phyloP scores from a whole-genome alignment of 75 land plant genomes.

The Ceratopteris richardii region DNA sequence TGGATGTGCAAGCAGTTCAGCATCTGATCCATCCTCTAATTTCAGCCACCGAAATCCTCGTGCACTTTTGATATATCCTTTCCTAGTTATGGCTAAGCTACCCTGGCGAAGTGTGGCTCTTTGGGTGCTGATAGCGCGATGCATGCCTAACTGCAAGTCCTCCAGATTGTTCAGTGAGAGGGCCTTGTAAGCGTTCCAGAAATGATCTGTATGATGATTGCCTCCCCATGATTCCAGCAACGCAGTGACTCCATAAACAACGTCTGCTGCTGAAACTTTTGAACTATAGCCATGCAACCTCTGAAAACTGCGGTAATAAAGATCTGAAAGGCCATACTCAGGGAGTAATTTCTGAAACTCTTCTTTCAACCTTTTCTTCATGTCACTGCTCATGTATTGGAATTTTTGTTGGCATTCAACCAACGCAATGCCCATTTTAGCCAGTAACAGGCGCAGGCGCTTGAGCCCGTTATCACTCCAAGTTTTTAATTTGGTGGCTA shows the following conservation, averaged over 20 bases:
- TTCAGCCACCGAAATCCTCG: constrained; percentile 76
- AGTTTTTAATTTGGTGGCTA: constrained; percentile 86
- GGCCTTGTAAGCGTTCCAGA: constrained; percentile 64
- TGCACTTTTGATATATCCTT: constrained; percentile 67
- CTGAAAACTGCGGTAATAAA: constrained; percentile 78
- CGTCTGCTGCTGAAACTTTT: constrained; percentile 94
- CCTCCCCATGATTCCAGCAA: constrained; percentile 66
- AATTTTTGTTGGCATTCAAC: constrained; percentile 89
- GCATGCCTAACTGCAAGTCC: constrained; percentile 64
- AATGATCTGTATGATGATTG: constrained; percentile 28
- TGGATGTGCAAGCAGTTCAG: constrained; percentile 64
- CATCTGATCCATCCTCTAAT: constrained; percentile 66
- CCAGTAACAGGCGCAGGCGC: constrained; percentile 73
- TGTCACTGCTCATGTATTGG: constrained; percentile 80
- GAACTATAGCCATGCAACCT: constrained; percentile 71
- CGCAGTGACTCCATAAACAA: constrained; percentile 89
- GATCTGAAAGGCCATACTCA: constrained; percentile 68
- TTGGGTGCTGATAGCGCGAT: constrained; percentile 76
- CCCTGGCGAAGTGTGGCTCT: constrained; percentile 79
- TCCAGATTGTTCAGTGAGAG: constrained; percentile 56
- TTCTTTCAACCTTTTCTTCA: constrained; percentile 62
- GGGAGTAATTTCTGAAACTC: constrained; percentile 64
- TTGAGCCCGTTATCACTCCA: constrained; percentile 94
- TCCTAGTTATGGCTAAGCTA: constrained; percentile 77
- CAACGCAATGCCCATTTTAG: constrained; percentile 84